Evolutionary conservation across 1,284 basidiomycete species (phyloP), one percentile per base, ranked within the genome.

Genomic region (Fomitopsis schrenkii): DNA sequence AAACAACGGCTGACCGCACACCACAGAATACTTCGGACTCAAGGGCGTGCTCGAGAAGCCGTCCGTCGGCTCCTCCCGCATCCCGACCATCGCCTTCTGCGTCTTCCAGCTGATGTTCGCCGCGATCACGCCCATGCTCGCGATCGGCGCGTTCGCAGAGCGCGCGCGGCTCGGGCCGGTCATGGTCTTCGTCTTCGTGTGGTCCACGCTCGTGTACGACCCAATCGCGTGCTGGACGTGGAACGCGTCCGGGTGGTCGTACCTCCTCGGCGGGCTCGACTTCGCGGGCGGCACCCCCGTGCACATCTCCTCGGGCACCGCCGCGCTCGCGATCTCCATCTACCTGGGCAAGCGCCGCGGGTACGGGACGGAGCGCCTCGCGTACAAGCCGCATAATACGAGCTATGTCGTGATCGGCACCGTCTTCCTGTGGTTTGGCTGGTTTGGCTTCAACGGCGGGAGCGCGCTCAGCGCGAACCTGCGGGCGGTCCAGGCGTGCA

Each of bases 221-320:
- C 93, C 94, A 8, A 91, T 96, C 68, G 94, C 94, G 0, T 92
- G 88, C 78, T 97, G 95, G 95, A 95, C 95, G 0, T 98, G 96
- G 95, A 95, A 94, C 75, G 64, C 85, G 48, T 86, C 88, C 61
- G 96, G 96, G 28, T 98, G 96, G 96, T 87, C 87, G 1, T 86
- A 80, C 72, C 67, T 81, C 30, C 77, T 94, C 57, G 94, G 94
- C 9, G 92, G 90, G 45, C 89, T 95, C 66, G 94, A 96, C 75
- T 96, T 95, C 66, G 95, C 96, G n/a, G 96, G 96, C 54, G 96
- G 96, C 64, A 95, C 94, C 14, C 95, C 96, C 48, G 95, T 98
- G 54, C 95, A 97, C 74, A 95, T 97, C 69, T 89, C 87, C 53
- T 95, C 93, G 41, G 97, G 96, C 59, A 93, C 91, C 15, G 95